Evolutionary conservation across 2,329 filamentous ascomycete species (phyloP).

Genomic region (Fusarium sororula): DNA sequence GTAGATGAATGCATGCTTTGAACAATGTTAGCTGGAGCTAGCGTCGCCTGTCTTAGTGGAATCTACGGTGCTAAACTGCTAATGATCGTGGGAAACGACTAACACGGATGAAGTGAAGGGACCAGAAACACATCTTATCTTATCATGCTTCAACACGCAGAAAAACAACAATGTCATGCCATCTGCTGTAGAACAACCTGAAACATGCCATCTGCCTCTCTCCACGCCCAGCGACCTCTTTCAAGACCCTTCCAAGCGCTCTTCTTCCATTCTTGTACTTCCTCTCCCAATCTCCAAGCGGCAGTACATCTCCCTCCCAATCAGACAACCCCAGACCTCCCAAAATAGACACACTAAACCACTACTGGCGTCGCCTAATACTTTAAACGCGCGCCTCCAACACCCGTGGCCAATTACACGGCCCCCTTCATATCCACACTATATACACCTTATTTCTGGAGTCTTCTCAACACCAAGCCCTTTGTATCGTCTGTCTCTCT

Average conservation of each 20-base stretch:
- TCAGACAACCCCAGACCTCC: constrained; percentile 2
- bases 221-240: constrained; percentile 26
- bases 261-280: constrained; percentile 19
- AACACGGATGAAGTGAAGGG: neutral
- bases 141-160: neutral
- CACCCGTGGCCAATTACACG: constrained; percentile 24
- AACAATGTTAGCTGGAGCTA: neutral
- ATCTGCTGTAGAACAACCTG: constrained; percentile 17
- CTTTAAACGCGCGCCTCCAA: constrained; percentile 42
- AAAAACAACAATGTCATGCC: neutral
- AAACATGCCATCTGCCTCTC: constrained; percentile 36
- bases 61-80: neutral
- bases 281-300: neutral
- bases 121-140: neutral
- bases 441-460: constrained; percentile 4
- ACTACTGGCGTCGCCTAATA: constrained; percentile 29
- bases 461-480: constrained; percentile 31
- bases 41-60: neutral
- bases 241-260: constrained; percentile 26
- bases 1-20: neutral
- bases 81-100: neutral
- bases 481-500: neutral
- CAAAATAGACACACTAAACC: constrained; percentile 39
- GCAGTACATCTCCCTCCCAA: constrained; percentile 31
- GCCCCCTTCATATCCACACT: constrained; percentile 15